Base-by-base conservation (phyloP, 208 protist species). In the Acanthamoeba quina region DNA sequence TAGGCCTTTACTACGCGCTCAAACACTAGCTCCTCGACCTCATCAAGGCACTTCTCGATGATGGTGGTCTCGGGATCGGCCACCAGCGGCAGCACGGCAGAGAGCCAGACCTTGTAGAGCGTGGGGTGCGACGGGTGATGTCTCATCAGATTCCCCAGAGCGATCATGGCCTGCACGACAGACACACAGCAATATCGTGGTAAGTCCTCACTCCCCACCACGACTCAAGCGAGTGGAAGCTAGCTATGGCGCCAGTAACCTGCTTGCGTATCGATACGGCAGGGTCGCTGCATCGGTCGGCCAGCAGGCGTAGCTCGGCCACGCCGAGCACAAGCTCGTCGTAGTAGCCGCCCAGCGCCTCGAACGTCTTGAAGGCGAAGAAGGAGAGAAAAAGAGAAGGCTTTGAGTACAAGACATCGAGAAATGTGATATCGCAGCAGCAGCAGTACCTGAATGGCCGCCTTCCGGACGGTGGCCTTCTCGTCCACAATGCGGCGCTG, bases 211-310 rank as follows among this genome's bases (percentile, higher is more conserved):
- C 3, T 1, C 64, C 24, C 64, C 29, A n/a, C 31, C 21, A n/a
- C 9, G 9, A 10, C 24, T 13, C 29, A 70, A n/a, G n/a, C 31
- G n/a, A n/a, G 64, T 37, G 64, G 13, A 34, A 70, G n/a, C n/a
- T 4, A 34, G 13, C 4, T 7, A 37, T n/a, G 72, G 49, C 31
- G 29, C 5, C 1, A 5, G 10, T 0, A 13, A 80, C 72, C 72
- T 93, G 88, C 41, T 93, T 93, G 34, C 88, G 88, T 24, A 93
- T 93, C 19, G 88, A 93, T 47, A 93, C 88, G 34, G 88, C 58
- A 58, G 88, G 88, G 49, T 93, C 88, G 41, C 54, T 80, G 66
- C 88, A 93, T 9, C 88, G 13, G 34, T 93, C 88, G 21, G 64
- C 88, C 41, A 93, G 66, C 64, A 93, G 66, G 15, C 88, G 58